Base-by-base conservation (phyloP, 2,329 filamentous ascomycete species). In the Dactylellina cionopaga region DNA sequence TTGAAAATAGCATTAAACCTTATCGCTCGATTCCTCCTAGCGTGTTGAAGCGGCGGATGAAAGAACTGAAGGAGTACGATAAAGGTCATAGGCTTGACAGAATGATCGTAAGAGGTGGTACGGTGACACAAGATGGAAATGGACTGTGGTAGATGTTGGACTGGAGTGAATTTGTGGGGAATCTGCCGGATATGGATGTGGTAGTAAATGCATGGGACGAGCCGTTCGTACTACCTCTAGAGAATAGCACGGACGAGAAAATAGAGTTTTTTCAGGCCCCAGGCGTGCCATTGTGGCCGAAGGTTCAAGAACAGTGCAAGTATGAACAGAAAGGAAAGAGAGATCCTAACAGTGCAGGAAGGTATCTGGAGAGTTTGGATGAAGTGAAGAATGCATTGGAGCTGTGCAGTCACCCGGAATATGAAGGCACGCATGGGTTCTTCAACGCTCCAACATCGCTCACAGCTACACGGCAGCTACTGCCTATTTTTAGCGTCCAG, bases 401-500 rank as follows among this genome's bases (percentile, higher is more conserved):
- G 41, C 56, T 85, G 0, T 86, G 84, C 39, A 75, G 75, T 0
- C 81, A 85, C 46, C 79, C 81, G 0, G 81, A 84, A 22, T 84
- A 84, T 73, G 75, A 75, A 2, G 33, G 74, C 3, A 77, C 80
- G 56, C 82, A 87, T 60, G 85, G 84, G 3, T 77, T 85, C 6
- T 77, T 84, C 27, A 78, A 80, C 2, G 80, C 79, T 6, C 84
- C 84, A 0, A 76, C 80, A 1, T 81, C 82, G 0, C 80, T 85
- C 15, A 77, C 75, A 0, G 73, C 82, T 0, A 80, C 83, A 0
- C 74, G 82, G 24, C 81, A 80, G 0, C 33, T 79, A 0, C 80
- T 84, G 0, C 85, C 85, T 0, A 77, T 86, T 0, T 78, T 87
- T 0, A 83, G 84, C 0, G 81, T 80, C 0, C 83, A 81, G 0